Evolutionary conservation across 805 yeast genomes (phyloP).

Genomic region (Candida manassasensis): DNA sequence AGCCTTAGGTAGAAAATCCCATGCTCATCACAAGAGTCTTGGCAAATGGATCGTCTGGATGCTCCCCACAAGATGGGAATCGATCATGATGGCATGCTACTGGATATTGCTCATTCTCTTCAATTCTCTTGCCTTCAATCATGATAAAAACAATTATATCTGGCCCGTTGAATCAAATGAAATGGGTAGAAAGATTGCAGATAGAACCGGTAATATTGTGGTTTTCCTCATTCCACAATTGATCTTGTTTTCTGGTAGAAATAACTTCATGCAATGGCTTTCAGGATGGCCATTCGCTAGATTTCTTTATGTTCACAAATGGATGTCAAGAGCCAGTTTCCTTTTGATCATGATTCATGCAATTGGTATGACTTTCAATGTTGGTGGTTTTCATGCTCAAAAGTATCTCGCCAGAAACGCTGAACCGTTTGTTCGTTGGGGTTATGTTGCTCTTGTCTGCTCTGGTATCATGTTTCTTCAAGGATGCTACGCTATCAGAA

Average conservation of each 20-base stretch:
- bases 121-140: conserved; percentile 14
- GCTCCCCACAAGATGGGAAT: conserved; percentile 51
- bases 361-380: conserved; percentile 48
- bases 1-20: conserved; percentile 16
- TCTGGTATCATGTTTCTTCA: too few species aligned
- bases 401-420: conserved; percentile 28
- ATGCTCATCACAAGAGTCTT: conserved; percentile 7
- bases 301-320: conserved; percentile 61
- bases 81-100: conserved; percentile 31
- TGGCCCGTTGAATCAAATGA: conserved; percentile 22
- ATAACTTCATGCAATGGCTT: conserved; percentile 57
- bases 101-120: neutral
- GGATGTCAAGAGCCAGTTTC: conserved; percentile 53
- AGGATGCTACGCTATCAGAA: conserved; percentile 19
- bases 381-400: conserved; percentile 40
- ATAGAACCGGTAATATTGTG: conserved; percentile 14
- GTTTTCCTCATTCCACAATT: conserved; percentile 42
- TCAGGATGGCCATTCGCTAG: conserved; percentile 62
- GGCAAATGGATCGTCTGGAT: conserved; percentile 36
- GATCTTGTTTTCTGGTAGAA: conserved; percentile 66
- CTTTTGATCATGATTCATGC: conserved; percentile 54
- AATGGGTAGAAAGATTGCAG: conserved; percentile 28
- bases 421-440: conserved; percentile 21
- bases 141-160: conserved; percentile 19
- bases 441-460: conserved; percentile 41